Evolutionary conservation across 2,329 filamentous ascomycete genomes (phyloP).

Genomic region (Daldinia eschscholtzii): DNA sequence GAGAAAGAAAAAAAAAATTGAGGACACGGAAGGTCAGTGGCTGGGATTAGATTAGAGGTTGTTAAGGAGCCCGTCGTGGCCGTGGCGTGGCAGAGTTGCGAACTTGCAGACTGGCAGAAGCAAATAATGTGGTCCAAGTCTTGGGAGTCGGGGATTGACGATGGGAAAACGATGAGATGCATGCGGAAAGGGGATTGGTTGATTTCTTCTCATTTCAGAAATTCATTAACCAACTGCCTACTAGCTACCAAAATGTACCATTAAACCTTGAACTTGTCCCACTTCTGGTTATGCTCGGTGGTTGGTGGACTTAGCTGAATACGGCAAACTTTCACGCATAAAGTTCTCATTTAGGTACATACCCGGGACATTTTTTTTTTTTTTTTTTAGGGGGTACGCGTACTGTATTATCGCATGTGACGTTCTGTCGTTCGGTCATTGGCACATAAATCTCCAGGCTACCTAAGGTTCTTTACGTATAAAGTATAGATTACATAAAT

Average conservation of each 20-base stretch:
- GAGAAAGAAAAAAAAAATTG: conserved; percentile 2
- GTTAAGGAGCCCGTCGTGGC: conserved; percentile 32
- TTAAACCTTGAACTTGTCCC: conserved; percentile 12
- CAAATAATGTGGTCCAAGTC: conserved; percentile 35
- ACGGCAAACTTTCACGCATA: conserved; percentile 29
- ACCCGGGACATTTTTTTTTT: conserved; percentile 22
- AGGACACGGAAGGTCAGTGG: conserved; percentile 23
- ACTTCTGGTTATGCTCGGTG: conserved; percentile 9
- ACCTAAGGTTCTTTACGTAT: not conserved
- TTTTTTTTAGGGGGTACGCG: not conserved
- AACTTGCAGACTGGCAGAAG: conserved; percentile 25
- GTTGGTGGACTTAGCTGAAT: conserved; percentile 19
- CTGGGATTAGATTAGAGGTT: conserved; percentile 25
- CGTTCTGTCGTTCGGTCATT: not conserved
- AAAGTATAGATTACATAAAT: not conserved
- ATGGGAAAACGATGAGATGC: conserved; percentile 36
- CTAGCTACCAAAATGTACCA: not conserved
- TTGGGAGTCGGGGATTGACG: conserved; percentile 21
- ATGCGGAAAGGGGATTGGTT: conserved; percentile 42
- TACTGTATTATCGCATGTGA: conserved; percentile 26
- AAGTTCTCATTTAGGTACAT: conserved; percentile 39
- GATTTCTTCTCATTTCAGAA: conserved; percentile 15
- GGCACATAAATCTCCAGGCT: not conserved
- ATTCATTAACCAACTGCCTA: not conserved
- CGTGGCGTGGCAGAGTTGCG: conserved; percentile 30